Evolutionary conservation across 306 rosid genomes (phyloP).

Genomic region (Quercus dentata): DNA sequence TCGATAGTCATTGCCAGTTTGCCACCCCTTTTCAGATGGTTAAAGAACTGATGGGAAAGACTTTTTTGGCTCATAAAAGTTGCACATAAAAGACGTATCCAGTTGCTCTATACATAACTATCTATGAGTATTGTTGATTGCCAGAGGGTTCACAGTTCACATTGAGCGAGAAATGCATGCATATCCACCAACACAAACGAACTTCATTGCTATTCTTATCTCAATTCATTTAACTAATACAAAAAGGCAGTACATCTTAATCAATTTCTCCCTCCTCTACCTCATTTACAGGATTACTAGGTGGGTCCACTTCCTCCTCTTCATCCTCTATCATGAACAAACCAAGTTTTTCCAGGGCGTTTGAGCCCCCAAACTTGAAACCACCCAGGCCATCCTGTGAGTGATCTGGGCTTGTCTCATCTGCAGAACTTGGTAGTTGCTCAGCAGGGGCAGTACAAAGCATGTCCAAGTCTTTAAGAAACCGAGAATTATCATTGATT

Average conservation of each 20-base stretch:
- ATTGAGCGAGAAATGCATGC: background rate
- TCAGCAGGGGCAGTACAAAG: constrained; percentile 60
- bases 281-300: constrained; percentile 46
- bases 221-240: constrained; percentile 13
- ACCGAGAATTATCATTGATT: constrained; percentile 72
- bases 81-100: no score
- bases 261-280: constrained; percentile 87
- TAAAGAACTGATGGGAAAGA: no score
- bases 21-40: no score
- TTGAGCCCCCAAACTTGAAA: constrained; percentile 64
- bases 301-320: constrained; percentile 69
- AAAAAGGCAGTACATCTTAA: constrained; percentile 23
- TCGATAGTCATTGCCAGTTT: no score
- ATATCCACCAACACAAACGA: background rate
- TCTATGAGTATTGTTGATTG: no score
- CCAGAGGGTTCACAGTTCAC: no score
- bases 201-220: constrained; percentile 14
- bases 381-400: constrained; percentile 65
- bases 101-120: no score
- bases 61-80: no score
- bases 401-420: constrained; percentile 69
- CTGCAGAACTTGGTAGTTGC: constrained; percentile 57
- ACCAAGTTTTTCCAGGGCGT: constrained; percentile 77
- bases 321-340: constrained; percentile 74
- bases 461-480: constrained; percentile 79